Base-by-base conservation (phyloP, 495 filamentous ascomycete genomes). In the Pseudoneurospora amorphoporcata region DNA sequence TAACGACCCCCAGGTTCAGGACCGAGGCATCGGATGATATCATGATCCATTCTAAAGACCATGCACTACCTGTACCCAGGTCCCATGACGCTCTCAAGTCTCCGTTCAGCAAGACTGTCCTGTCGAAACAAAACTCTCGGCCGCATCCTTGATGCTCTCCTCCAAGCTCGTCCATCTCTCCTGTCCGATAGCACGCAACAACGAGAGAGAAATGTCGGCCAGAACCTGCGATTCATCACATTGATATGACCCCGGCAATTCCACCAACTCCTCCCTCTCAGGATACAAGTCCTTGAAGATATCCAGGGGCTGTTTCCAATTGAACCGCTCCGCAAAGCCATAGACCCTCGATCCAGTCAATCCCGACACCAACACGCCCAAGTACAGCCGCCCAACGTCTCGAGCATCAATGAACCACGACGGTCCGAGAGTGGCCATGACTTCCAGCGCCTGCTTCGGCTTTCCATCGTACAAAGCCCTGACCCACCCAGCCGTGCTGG, bases 141-240 rank as follows among this genome's bases (percentile, higher is more conserved):
- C 71, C 35, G 65, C 39, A n/a, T 72, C 72, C 41, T 71, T 72
- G 0, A 82, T 72, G 38, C 73, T 78, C 2, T 80, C 71, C 72
- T 81, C 77, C 19, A 82, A 72, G 6, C 43, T 76, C 3, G 76
- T 81, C 80, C 80, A 82, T n/a, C 73, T 71, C 7, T 72, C 72
- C 29, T 77, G 73, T 10, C 77, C 77, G 3, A 80, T 42, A 9
- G 69, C 72, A 8, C 70, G 69, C 65, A 82, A 39, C 39, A 82
- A 41, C 10, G 75, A 73, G n/a, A 75, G 71, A 0, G 72, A 70
- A 32, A 76, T 77, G 65, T 79, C 16, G 16, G 73, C 76, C 6
- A 72, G 76, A 12, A 79, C 72, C 14, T 78, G 75, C 3, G 74
- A 75, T 71, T 76, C 61, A 40, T 79, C 78, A 76, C 74, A 76